Conservation (phyloP, 2,329 filamentous ascomycete genomes). For the Pestalotiopsis sp. region DNA sequence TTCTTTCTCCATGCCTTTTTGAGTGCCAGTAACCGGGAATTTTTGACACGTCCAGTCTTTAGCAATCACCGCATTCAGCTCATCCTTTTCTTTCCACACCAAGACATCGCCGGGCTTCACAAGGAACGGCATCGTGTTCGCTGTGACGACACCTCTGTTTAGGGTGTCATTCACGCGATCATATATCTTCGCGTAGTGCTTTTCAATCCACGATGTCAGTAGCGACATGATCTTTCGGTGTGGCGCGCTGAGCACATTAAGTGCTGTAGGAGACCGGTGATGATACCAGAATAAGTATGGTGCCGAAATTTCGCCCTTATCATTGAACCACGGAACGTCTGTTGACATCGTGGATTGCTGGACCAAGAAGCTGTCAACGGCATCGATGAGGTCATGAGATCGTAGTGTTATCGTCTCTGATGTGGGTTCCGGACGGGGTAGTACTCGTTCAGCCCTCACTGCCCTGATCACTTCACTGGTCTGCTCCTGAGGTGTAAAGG, state of each 20-base stretch:
- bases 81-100: background rate
- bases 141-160: background rate
- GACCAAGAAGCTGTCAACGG: background rate
- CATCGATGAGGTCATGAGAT: background rate
- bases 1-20: too few relatives aligned
- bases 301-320: rapidly evolving
- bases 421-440: background rate
- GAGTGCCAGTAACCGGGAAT: too few relatives aligned
- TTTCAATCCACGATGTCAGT: background rate
- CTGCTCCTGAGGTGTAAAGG: background rate
- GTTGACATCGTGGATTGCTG: background rate
- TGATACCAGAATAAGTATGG: background rate
- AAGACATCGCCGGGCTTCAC: background rate
- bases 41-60: background rate
- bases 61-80: background rate
- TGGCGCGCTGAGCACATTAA: background rate
- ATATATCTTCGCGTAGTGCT: background rate
- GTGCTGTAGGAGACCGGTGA: background rate
- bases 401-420: background rate
- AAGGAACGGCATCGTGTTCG: background rate
- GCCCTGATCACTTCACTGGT: background rate
- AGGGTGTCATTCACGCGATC: background rate
- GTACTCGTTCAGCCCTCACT: background rate
- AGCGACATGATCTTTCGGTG: background rate
- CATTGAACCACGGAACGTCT: background rate